A percentile compares a stretch with the other conserved stretches of the same genome.
Evolutionary conservation across 257 asterid species (phyloP).

Genomic region (Primulina eburnea): DNA sequence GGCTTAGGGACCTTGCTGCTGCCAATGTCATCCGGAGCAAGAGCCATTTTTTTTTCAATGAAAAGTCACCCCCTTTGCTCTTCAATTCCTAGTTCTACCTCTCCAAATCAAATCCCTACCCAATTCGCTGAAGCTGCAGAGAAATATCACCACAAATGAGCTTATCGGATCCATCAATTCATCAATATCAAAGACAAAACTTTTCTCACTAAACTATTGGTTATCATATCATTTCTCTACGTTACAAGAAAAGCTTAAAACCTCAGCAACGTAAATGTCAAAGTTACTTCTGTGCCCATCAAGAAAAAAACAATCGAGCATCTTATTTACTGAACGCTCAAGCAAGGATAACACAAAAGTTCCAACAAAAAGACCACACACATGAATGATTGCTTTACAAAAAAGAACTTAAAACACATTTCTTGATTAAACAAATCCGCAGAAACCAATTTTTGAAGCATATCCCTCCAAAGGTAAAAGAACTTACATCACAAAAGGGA

Average conservation of each 20-base stretch:
- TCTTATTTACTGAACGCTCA: not conserved
- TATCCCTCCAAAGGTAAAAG: not conserved
- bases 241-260: not conserved
- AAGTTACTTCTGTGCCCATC: not conserved
- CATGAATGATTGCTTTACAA: not conserved
- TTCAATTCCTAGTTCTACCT: constrained; percentile 12
- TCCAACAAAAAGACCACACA: not conserved
- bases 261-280: not conserved
- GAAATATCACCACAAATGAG: constrained; percentile 11
- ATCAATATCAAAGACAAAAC: constrained; percentile 15
- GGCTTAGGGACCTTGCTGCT: constrained; percentile 59
- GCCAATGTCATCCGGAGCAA: constrained; percentile 48
- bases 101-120: constrained; percentile 16
- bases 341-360: not conserved
- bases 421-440: not conserved
- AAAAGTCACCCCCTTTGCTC: constrained; percentile 2
- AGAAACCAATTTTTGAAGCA: not conserved
- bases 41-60: constrained; percentile 20
- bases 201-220: not conserved
- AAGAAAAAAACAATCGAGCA: not conserved
- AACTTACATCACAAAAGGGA: not conserved
- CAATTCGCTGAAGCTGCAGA: constrained; percentile 24
- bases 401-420: too few relatives aligned
- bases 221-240: too few relatives aligned
- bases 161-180: constrained; percentile 1